These are phyloP conservation scores for Citrullus amarus DNA, from an alignment of 306 rosid species.

Conservation along the genomic window DNA sequence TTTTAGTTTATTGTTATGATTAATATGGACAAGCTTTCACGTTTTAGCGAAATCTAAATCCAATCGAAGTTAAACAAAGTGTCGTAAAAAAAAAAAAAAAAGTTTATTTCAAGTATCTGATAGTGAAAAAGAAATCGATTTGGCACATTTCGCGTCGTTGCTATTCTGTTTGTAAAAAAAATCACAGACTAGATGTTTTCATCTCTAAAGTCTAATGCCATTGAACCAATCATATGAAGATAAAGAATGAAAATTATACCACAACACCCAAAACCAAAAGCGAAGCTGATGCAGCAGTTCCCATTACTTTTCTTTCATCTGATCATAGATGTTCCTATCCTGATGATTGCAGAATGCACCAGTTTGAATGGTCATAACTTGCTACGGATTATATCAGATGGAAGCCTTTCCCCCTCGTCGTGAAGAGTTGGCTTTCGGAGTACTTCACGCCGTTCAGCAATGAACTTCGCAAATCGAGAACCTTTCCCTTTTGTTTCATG, in stretches of 20 bases:
- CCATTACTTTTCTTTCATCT: not conserved
- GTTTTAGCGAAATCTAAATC: not conserved
- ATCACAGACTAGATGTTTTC: not conserved
- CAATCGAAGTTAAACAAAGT: not conserved
- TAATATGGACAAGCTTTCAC: not conserved
- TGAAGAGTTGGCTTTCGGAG: slow-evolving; percentile 27
- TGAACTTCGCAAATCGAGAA: slow-evolving; percentile 62
- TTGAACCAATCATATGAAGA: not conserved
- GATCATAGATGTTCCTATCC: not conserved
- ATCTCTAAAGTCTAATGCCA: not conserved
- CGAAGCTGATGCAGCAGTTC: not conserved
- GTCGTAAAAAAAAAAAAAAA: too few relatives aligned
- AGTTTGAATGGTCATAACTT: slow-evolving; percentile 43
- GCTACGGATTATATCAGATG: slow-evolving; percentile 33
- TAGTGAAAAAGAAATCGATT: not conserved
- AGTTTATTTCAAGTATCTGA: not conserved
- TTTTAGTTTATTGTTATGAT: not conserved
- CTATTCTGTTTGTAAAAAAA: not conserved
- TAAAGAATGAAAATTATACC: not conserved
- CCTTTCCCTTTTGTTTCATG: slow-evolving; percentile 47
- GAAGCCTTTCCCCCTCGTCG: slow-evolving; percentile 25
- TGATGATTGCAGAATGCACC: not conserved
- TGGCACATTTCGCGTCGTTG: not conserved
- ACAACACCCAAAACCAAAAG: not conserved
- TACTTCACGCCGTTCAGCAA: slow-evolving; percentile 54